Evolutionary conservation across 2,329 filamentous ascomycete species (phyloP), one percentile per base, ranked within the genome.

Genomic region (Venturia pyrina): DNA sequence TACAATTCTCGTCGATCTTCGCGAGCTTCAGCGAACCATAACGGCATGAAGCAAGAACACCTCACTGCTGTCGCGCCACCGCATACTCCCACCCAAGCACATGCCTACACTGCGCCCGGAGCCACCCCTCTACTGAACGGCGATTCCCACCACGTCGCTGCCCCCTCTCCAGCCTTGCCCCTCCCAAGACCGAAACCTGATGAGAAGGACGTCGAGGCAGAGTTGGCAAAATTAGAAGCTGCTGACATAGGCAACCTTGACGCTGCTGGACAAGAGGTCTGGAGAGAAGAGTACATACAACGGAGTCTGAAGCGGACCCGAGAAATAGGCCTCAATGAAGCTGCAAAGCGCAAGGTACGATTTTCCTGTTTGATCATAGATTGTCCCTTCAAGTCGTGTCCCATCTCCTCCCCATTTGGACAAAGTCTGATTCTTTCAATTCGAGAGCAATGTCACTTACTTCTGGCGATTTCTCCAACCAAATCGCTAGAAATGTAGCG

Each of bases 191-290:
- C 66, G 6, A 34, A 57, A 21, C 70, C 82, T 82, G 53, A 87
- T 61, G 86, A 89, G 72, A 83, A 86, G 67, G 87, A 87, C 71
- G 85, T 93, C n/a, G 81, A 89, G 75, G 82, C 84, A 68, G 76
- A 87, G 66, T 82, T 93, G 70, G 82, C 80, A 10, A 81, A 80
- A 68, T 82, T 87, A 56, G 85, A 87, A 64, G 78, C 79, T 3
- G 78, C 77, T 46, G 82, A 85, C 24, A 80, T 82, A 68, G 85
- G 81, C 68, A 86, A 89, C 68, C 73, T 84, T 4, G 85, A 88
- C 59, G 76, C 65, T 44, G 57, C 13, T 8, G 74, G 11, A 73
- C 78, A 48, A 81, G 80, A 13, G 83, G 82, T 67, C 80, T 83
- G 37, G 73, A 73, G 2, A 81, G 74, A 80, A 75, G 84, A 78